phyloP scores from a whole-genome alignment of 2,329 filamentous ascomycete genomes.

The Geosmithia flava region DNA sequence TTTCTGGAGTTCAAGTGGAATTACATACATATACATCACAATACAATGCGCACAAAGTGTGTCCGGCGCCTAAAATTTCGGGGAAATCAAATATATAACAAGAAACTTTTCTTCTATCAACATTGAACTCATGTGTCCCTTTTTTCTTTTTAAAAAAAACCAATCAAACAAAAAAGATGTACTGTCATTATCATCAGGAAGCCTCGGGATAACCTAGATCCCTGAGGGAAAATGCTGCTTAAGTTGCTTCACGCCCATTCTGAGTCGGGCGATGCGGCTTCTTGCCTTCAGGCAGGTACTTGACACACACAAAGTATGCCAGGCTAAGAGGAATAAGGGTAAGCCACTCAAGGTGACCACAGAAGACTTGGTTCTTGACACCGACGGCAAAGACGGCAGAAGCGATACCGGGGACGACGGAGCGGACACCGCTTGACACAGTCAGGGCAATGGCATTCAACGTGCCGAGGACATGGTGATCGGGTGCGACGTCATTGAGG shows the following conservation, averaged over 20 bases:
- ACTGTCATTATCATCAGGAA: no score
- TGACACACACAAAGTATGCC: constrained; percentile 11
- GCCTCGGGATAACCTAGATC: neutral
- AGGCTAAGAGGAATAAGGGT: constrained; percentile 17
- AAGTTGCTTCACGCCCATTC: neutral
- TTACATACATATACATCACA: no score
- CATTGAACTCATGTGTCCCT: neutral
- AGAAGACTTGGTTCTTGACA: constrained; percentile 44
- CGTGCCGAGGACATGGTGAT: constrained; percentile 50
- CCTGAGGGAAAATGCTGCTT: neutral
- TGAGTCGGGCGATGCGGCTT: neutral
- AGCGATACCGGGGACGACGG: constrained; percentile 54
- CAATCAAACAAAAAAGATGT: neutral
- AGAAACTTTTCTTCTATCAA: neutral
- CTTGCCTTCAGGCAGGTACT: constrained; percentile 15
- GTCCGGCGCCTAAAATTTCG: no score
- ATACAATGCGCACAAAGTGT: no score
- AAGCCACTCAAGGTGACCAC: constrained; percentile 39
- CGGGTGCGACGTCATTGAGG: constrained; percentile 62
- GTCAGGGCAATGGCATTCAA: constrained; percentile 55
- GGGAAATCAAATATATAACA: no score
- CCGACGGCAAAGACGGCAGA: constrained; percentile 58
- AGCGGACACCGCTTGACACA: constrained; percentile 44
- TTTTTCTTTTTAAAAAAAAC: neutral
- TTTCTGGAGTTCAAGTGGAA: no score